phyloP scores from a whole-genome alignment of 257 asterid species.

The Primulina eburnea region DNA sequence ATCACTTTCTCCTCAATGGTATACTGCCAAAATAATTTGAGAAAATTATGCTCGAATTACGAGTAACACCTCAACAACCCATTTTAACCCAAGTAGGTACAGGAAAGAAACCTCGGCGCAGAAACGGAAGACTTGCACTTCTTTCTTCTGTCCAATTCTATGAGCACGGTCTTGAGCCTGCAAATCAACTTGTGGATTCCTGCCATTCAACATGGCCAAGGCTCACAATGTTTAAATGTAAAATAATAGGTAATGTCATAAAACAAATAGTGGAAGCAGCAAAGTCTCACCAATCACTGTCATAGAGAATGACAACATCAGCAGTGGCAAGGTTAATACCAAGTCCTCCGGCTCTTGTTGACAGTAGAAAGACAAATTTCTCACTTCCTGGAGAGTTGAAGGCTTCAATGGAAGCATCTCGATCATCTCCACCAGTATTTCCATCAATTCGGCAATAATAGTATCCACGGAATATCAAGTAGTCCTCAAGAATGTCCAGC shows the following conservation, averaged over 20 bases:
- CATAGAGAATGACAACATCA: constrained; percentile 95
- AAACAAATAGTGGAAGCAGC: constrained; percentile 23
- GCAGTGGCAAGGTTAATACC: constrained; percentile 99
- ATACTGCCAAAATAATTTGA: constrained; percentile 48
- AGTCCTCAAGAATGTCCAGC: constrained; percentile 97
- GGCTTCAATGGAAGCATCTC: constrained; percentile 96
- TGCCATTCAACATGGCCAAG: constrained; percentile 34
- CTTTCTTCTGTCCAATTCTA: constrained; percentile 99
- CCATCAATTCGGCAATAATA: constrained; percentile 94
- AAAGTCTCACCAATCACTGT: constrained; percentile 86
- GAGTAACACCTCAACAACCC: constrained; percentile 16
- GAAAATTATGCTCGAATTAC: background rate
- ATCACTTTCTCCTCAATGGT: constrained; percentile 98
- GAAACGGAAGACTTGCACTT: constrained; percentile 99
- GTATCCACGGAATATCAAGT: constrained; percentile 85
- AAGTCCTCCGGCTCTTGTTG: constrained; percentile 99
- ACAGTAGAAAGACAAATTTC: constrained; percentile 80
- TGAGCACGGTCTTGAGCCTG: constrained; percentile 99
- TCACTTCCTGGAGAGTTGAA: constrained; percentile 96
- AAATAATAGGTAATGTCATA: constrained; percentile 1
- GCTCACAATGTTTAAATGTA: constrained; percentile 15
- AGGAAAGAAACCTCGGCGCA: constrained; percentile 84
- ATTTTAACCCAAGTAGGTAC: constrained; percentile 7
- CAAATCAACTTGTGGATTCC: constrained; percentile 99
- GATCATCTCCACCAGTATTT: constrained; percentile 98